Evolutionary conservation across 768 basidiomycete genomes (phyloP).

Genomic region (Boletales sp.): DNA sequence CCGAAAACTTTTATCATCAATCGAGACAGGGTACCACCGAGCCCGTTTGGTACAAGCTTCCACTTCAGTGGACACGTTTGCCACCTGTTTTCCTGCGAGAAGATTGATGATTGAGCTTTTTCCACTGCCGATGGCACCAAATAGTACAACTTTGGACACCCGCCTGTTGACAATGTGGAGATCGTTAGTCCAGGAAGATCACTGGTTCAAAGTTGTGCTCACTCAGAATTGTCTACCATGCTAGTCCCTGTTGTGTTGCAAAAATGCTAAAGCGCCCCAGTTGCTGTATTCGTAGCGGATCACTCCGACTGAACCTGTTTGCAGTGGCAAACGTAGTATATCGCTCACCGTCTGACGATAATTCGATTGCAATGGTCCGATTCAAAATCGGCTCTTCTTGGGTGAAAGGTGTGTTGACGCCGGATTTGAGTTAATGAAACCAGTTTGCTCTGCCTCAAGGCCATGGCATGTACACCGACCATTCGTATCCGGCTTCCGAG

Average conservation of each 20-base stretch:
- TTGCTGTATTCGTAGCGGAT: not conserved
- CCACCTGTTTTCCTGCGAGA: constrained; percentile 23
- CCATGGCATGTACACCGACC: constrained; percentile 5
- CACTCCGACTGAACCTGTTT: not conserved
- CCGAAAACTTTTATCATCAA: constrained; percentile 20
- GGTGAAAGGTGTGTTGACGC: not conserved
- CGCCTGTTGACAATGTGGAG: constrained; percentile 7
- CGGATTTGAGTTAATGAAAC: not conserved
- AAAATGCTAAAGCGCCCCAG: too few species aligned
- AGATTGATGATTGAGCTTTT: constrained; percentile 31
- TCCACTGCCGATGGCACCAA: constrained; percentile 29
- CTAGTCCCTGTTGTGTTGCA: too few species aligned
- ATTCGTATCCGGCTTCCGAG: not conserved
- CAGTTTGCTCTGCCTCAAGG: constrained; percentile 14
- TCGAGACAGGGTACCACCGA: constrained; percentile 16
- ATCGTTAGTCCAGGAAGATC: not conserved
- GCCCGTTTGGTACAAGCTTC: constrained; percentile 33
- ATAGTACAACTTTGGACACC: constrained; percentile 21
- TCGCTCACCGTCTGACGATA: constrained; percentile 6
- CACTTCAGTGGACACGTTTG: constrained; percentile 27
- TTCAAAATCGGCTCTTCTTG: not conserved
- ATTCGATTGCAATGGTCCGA: not conserved
- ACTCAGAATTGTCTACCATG: constrained; percentile 7
- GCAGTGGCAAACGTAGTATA: not conserved
- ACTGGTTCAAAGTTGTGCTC: constrained; percentile 6